phyloP scores from a whole-genome alignment of 2,329 filamentous ascomycete species.

The Sarocladiaceae sp. region DNA sequence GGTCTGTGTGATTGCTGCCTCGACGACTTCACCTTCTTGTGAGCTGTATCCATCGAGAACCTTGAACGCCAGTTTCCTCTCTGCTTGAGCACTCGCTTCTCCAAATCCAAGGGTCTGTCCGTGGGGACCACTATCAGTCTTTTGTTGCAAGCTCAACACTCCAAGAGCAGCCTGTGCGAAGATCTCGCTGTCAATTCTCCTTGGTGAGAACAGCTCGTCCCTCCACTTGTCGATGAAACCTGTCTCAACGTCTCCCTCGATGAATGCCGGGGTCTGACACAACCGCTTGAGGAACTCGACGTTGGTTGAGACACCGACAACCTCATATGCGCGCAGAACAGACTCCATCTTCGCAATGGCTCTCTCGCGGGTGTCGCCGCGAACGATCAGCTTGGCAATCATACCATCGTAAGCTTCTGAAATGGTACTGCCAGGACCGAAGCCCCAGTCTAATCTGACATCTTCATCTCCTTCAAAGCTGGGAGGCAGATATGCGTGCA shows the following conservation, averaged over 20 bases:
- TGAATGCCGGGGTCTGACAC: conserved; percentile 76
- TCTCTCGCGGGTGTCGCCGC: conserved; percentile 71
- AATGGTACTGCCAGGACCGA: conserved; percentile 85
- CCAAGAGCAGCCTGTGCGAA: conserved; percentile 85
- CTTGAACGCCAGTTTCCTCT: conserved; percentile 48
- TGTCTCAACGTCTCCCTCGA: conserved; percentile 86
- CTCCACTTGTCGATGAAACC: conserved; percentile 92
- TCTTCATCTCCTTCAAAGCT: conserved; percentile 58
- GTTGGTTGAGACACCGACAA: conserved; percentile 90
- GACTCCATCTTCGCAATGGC: conserved; percentile 78
- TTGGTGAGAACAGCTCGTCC: conserved; percentile 68
- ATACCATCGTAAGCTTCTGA: conserved; percentile 97
- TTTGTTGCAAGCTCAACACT: conserved; percentile 49
- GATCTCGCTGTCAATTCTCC: conserved; percentile 63
- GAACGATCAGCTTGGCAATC: conserved; percentile 96
- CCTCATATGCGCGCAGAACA: conserved; percentile 83
- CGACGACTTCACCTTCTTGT: conserved; percentile 59
- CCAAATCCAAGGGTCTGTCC: conserved; percentile 54
- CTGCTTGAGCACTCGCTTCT: conserved; percentile 31
- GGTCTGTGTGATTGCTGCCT: conserved; percentile 46
- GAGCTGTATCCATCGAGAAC: conserved; percentile 58
- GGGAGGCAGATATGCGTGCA: conserved; percentile 74
- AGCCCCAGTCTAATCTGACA: conserved; percentile 89
- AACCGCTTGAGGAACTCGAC: conserved; percentile 93
- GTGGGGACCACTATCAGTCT: conserved; percentile 33